Base-by-base conservation (phyloP, 2,329 filamentous ascomycete species). In the Incumbomyces lentus region DNA sequence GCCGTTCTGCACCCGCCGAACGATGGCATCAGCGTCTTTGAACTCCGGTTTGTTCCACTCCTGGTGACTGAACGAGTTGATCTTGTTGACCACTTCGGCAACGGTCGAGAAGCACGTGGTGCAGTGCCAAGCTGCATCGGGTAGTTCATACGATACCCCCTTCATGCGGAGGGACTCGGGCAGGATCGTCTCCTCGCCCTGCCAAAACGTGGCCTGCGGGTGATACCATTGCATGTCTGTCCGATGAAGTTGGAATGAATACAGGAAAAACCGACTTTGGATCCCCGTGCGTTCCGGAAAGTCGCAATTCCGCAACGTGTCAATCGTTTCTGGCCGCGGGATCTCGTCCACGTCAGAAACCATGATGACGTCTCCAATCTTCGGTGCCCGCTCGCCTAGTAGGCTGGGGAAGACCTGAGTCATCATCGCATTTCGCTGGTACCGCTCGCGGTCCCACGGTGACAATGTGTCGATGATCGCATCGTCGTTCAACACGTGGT, bases 321-420 rank as follows among this genome's bases (percentile, higher is more conserved):
- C 59, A 10, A 78, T 57, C 13, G 73, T 68, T 41, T 68, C 63
- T 0, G 76, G 75, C 2, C 73, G 71, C 4, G 73, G 67, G 38
- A 81, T 72, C 63, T 81, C 78, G 59, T 80, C 76, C 13, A 79
- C 71, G 56, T 81, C 77, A 46, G 76, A 72, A 2, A 81, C 72
- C 46, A 81, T 59, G 19, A 81, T 65, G 19, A 77, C 74, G 55
- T 82, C 78, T 45, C 72, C 72, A 2, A 58, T 44, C 0, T 62
- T 56, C 2, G 76, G 71, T 3, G 66, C 63, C 37, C 65, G 57
- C 1, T 60, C 58, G 42, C 67, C 70, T 1, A 56, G 49, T 13
- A 81, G 64, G 2, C 52, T 58, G 1, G 74, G 72, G 35, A 82
- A 68, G 30, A 76, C 75, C 57, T 78, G 74, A 11, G 69, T 60